A percentile compares a stretch with the other conserved stretches of the same genome.
These are phyloP conservation scores for Amanita polypyramis DNA, from an alignment of 768 basidiomycete genomes.

Conservation along the genomic window DNA sequence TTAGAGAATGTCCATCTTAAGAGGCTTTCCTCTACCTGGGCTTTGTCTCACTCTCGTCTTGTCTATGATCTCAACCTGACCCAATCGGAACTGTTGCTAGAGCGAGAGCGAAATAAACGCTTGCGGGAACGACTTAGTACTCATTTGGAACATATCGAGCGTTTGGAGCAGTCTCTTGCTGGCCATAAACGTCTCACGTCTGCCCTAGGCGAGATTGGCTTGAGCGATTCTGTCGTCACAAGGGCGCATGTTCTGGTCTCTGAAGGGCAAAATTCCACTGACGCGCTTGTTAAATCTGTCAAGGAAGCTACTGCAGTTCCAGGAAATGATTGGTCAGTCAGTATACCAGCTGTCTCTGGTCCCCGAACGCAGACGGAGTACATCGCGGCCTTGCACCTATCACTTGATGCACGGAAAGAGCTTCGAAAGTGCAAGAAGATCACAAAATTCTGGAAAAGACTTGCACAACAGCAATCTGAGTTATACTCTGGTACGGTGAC, in stretches of 20 bases:
- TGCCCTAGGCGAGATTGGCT: background rate
- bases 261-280: conserved; percentile 25
- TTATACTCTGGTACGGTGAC: conserved; percentile 21
- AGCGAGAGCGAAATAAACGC: background rate
- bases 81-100: conserved; percentile 1
- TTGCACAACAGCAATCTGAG: conserved; percentile 21
- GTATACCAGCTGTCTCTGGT: conserved; percentile 24
- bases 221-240: background rate
- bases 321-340: conserved; percentile 31
- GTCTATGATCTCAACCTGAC: conserved; percentile 1
- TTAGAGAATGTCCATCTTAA: conserved; percentile 3
- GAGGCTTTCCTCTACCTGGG: conserved; percentile 3
- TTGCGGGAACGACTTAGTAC: background rate
- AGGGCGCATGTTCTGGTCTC: background rate
- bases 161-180: background rate
- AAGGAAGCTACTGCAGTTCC: conserved; percentile 27
- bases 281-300: conserved; percentile 33
- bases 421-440: conserved; percentile 32
- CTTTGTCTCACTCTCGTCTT: conserved; percentile 3
- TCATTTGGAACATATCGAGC: background rate
- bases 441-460: conserved; percentile 35
- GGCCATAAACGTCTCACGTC: background rate
- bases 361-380: conserved; percentile 32
- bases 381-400: conserved; percentile 33
- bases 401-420: conserved; percentile 32